A percentile compares a stretch with the other conserved stretches of the same genome.
Conservation (phyloP, 2,329 filamentous ascomycete species). For the Neopestalotiopsis clavispora region DNA sequence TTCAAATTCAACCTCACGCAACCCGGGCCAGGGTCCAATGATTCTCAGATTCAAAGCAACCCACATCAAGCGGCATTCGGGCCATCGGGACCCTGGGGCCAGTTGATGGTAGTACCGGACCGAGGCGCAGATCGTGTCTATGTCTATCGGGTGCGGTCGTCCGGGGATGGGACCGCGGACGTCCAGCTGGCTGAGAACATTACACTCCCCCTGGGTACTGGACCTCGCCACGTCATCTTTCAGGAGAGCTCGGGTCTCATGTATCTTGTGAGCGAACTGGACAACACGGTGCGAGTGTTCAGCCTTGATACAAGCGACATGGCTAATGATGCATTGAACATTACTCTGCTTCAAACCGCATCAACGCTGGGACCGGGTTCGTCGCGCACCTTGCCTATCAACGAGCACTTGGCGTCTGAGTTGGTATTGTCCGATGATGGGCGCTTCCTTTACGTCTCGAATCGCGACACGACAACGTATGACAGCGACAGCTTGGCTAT, state of each 20-base stretch:
- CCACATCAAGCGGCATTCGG: background rate
- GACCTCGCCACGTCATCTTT: background rate
- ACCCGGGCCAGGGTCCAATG: background rate
- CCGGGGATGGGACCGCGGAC: background rate
- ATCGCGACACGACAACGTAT: background rate
- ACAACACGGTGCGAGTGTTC: background rate
- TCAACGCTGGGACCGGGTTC: slow-evolving; percentile 1
- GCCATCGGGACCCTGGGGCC: background rate
- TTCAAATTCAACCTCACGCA: background rate
- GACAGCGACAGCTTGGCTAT: background rate
- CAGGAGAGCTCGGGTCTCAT: background rate
- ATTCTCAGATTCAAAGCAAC: slow-evolving; percentile 2
- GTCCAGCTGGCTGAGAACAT: background rate
- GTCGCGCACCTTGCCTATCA: background rate
- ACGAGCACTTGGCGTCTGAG: slow-evolving; percentile 2
- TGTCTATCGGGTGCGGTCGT: background rate
- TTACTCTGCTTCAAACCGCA: background rate
- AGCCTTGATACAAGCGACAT: background rate
- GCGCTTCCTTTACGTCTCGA: background rate
- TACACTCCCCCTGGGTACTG: background rate
- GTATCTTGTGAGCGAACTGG: background rate
- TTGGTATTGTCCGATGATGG: background rate
- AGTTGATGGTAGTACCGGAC: background rate
- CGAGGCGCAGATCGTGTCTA: background rate
- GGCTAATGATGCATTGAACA: background rate